These are phyloP conservation scores for Colletotrichum tropicale DNA, from an alignment of 2,329 filamentous ascomycete species.

Conservation along the genomic window DNA sequence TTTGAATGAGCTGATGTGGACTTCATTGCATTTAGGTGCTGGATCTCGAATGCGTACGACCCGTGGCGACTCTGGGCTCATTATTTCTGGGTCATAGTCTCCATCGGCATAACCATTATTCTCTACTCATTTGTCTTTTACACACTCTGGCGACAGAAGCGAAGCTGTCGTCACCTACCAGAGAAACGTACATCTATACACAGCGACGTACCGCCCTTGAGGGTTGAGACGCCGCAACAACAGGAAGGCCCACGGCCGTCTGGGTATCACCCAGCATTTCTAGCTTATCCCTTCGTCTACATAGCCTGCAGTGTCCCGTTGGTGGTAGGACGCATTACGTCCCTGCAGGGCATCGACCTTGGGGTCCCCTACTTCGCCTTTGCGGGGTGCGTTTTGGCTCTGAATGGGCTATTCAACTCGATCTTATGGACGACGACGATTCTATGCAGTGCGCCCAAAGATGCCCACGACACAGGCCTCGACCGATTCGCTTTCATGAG, in stretches of 20 bases:
- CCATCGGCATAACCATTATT: constrained; percentile 38
- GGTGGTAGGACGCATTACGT: constrained; percentile 61
- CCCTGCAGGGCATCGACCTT: constrained; percentile 53
- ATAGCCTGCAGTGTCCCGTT: constrained; percentile 65
- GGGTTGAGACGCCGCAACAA: not conserved
- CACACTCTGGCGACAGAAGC: constrained; percentile 29
- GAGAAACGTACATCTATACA: not conserved
- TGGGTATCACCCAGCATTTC: constrained; percentile 42
- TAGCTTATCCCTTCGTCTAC: constrained; percentile 67
- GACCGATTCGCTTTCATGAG: constrained; percentile 26
- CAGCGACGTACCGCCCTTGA: not conserved
- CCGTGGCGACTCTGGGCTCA: constrained; percentile 63
- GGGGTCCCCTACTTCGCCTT: constrained; percentile 54
- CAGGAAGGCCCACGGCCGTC: not conserved
- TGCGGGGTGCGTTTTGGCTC: constrained; percentile 55
- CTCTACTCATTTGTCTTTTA: constrained; percentile 46
- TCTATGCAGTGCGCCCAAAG: constrained; percentile 35
- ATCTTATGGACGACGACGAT: constrained; percentile 33
- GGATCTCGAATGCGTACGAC: constrained; percentile 59
- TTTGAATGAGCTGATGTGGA: not conserved
- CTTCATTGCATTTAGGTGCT: constrained; percentile 49
- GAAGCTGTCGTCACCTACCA: constrained; percentile 6
- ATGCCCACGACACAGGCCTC: constrained; percentile 24
- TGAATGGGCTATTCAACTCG: constrained; percentile 49
- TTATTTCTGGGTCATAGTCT: constrained; percentile 65